Percentiles rank a stretch among this genome's conserved stretches.
Conservation (phyloP, 495 filamentous ascomycete genomes). For the Podospora australis region DNA sequence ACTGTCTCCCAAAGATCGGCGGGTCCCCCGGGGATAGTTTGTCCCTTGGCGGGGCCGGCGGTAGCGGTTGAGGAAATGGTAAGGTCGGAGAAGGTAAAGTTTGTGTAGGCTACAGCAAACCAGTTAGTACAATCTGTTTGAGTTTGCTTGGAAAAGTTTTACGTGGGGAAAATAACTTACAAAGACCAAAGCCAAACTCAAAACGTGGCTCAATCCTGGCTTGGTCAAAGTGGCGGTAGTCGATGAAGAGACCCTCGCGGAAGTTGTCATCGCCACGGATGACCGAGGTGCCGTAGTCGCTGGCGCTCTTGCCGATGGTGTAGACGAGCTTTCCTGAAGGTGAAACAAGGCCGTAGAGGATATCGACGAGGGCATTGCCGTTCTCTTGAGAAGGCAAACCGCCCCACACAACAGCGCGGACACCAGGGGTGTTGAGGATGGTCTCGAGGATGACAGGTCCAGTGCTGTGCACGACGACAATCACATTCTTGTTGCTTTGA, state of each 20-base stretch:
- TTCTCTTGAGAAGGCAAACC: slow-evolving; percentile 30
- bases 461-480: slow-evolving; percentile 92
- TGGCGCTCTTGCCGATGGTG: slow-evolving; percentile 51
- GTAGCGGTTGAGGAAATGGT: slow-evolving; percentile 5
- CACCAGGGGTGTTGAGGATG: slow-evolving; percentile 67
- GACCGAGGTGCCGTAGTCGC: slow-evolving; percentile 49
- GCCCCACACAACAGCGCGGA: slow-evolving; percentile 37
- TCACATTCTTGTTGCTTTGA: slow-evolving; percentile 54
- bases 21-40: slow-evolving; percentile 53
- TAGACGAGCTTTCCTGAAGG: slow-evolving; percentile 66
- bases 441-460: slow-evolving; percentile 80
- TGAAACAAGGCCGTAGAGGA: slow-evolving; percentile 32
- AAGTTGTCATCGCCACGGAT: slow-evolving; percentile 47
- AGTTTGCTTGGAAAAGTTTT: too few species aligned
- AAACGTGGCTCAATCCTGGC: slow-evolving; percentile 57
- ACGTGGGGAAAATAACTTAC: slow-evolving; percentile 53
- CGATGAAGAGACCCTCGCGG: slow-evolving; percentile 67
- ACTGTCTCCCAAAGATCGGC: slow-evolving; percentile 63
- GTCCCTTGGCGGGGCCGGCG: slow-evolving; percentile 1
- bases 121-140: neutral
- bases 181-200: slow-evolving; percentile 75
- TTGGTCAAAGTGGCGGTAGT: slow-evolving; percentile 73
- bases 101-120: slow-evolving; percentile 50
- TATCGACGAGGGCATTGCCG: slow-evolving; percentile 23
- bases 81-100: slow-evolving; percentile 59